Base-by-base conservation (phyloP, 345 rosid genomes). In the Murraya paniculata region DNA sequence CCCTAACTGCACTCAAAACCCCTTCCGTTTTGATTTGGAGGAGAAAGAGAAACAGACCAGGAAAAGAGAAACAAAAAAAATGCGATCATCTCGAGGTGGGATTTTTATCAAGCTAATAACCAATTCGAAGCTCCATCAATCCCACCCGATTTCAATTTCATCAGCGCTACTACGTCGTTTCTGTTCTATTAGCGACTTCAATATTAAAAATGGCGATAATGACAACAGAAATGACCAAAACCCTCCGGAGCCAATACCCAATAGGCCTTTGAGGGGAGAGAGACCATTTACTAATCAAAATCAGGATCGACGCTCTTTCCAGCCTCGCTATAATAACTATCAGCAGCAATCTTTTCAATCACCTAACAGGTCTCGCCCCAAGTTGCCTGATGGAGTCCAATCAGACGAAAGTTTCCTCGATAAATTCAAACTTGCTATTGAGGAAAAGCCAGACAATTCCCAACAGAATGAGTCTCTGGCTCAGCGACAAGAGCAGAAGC, bases 371-470 rank as follows among this genome's bases (percentile, higher is more conserved):
- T 28, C 62, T 30, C 50, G 59, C 28, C 28, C 53, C 33, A 58
- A 58, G 50, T 27, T 28, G 16, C 58, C 70, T 30, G 84, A 82
- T 67, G 76, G 68, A n/a, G 80, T 75, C 57, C 86, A 80, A 25
- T 91, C 93, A 19, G 92, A 90, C 50, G 82, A 78, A 39, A 78
- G 76, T 74, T 91, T 89, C 87, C 90, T 92, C 55, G 90, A 89
- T 66, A 89, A 85, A 71, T 92, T 91, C 86, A 91, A 88, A 83
- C 87, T 89, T 64, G 88, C 89, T 45, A 78, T 81, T 48, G 69
- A 77, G 62, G 81, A 81, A 59, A 87, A 79, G 74, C 38, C 75
- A 79, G 84, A 28, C 36, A 82, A 83, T 69, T 10, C 71, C 4
- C 48, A 18, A 39, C 68, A 68, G 22, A 69, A 83, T 33, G 65